Percentiles rank a stretch among this genome's conserved stretches.
phyloP scores from a whole-genome alignment of 192 early-diverging fungal genomes.

The Cetraspora pellucida region DNA sequence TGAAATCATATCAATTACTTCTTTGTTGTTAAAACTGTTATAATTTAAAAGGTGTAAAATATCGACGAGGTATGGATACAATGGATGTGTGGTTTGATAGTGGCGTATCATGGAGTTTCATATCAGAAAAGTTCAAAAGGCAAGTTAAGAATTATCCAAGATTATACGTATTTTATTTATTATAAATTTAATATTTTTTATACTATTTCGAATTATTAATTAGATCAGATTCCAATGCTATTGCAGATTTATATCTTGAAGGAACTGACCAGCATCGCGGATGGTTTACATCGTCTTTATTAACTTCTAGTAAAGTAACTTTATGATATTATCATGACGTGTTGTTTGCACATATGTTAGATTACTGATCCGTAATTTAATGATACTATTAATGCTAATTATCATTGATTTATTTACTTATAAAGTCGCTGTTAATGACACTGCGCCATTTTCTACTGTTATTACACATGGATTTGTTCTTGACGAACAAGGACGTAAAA shows the following conservation, averaged over 20 bases:
- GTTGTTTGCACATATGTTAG: not conserved
- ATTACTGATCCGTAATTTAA: not conserved
- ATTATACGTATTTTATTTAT: not conserved
- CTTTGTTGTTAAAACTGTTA: not conserved
- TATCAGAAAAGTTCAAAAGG: conserved; percentile 50
- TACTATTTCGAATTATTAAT: not conserved
- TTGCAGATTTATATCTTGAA: conserved; percentile 75
- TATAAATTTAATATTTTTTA: not conserved
- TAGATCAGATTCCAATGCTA: conserved; percentile 37
- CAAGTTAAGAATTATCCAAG: not conserved
- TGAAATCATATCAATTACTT: not conserved
- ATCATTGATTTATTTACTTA: not conserved
- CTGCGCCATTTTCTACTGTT: conserved; percentile 68
- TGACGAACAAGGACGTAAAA: conserved; percentile 78
- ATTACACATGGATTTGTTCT: conserved; percentile 77
- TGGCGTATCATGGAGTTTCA: conserved; percentile 74
- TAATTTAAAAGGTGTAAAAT: conserved; percentile 33
- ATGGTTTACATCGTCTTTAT: conserved; percentile 83
- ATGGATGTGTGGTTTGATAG: conserved; percentile 92
- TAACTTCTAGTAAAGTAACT: conserved; percentile 58
- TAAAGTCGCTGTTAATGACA: conserved; percentile 63
- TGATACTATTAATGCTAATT: not conserved
- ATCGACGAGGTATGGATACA: conserved; percentile 69
- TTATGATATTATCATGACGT: not conserved
- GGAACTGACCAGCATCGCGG: conserved; percentile 84